Conservation (phyloP, 2,329 filamentous ascomycete genomes). For the Penicillium occitanis region DNA sequence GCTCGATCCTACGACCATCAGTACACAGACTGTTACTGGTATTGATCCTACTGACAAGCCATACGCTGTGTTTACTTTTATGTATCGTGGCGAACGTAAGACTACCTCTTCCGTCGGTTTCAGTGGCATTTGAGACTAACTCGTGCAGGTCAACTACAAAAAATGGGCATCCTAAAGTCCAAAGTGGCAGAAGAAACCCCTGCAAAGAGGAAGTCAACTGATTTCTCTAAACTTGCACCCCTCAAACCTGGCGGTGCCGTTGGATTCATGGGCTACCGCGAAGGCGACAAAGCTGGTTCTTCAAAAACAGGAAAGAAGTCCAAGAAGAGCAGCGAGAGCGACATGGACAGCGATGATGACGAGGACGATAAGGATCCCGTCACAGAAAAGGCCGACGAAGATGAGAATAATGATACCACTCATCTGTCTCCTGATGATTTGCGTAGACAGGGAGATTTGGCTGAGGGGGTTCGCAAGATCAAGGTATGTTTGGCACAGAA, state of each 20-base stretch:
- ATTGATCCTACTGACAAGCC: constrained; percentile 95
- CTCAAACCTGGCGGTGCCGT: constrained; percentile 84
- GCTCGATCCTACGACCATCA: constrained; percentile 94
- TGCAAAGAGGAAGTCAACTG: constrained; percentile 74
- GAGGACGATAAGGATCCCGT: constrained; percentile 54
- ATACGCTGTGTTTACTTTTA: constrained; percentile 95
- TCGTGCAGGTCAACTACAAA: constrained; percentile 78
- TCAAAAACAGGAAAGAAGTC: constrained; percentile 65
- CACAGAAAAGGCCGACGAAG: constrained; percentile 64
- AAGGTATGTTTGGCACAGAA: constrained; percentile 52
- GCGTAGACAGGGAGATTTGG: constrained; percentile 59
- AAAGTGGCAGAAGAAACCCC: constrained; percentile 58
- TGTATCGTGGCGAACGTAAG: constrained; percentile 93
- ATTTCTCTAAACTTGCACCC: constrained; percentile 81
- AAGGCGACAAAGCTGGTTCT: constrained; percentile 52
- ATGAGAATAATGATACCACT: constrained; percentile 50
- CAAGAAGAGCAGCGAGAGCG: constrained; percentile 55
- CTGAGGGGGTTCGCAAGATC: constrained; percentile 65
- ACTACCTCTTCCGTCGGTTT: constrained; percentile 27
- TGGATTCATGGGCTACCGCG: constrained; percentile 85
- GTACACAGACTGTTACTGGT: constrained; percentile 97
- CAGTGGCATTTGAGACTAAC: constrained; percentile 11
- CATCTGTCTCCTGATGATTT: constrained; percentile 62
- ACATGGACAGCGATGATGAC: constrained; percentile 74
- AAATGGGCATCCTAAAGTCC: constrained; percentile 82